phyloP scores from a whole-genome alignment of 768 basidiomycete species.

The Pleurotus djamor region DNA sequence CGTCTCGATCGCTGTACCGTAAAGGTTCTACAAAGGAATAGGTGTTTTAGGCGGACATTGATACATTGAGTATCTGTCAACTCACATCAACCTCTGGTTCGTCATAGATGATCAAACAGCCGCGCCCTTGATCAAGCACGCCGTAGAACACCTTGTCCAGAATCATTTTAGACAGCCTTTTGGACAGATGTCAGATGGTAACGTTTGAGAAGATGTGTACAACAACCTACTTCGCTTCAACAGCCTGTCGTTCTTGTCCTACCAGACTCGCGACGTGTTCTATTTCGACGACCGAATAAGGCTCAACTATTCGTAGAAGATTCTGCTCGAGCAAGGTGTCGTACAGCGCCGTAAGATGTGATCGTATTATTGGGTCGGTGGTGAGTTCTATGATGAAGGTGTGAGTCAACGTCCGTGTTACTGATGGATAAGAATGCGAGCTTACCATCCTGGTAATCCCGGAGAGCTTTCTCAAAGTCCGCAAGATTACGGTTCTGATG shows the following conservation, averaged over 20 bases:
- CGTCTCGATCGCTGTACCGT: constrained; percentile 87
- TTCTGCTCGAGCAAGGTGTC: constrained; percentile 97
- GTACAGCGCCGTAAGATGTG: constrained; percentile 91
- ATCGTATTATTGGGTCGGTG: constrained; percentile 93
- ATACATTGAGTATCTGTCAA: constrained; percentile 13
- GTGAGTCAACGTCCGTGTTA: too few species aligned
- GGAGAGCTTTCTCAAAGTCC: constrained; percentile 84
- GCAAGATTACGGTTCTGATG: constrained; percentile 88
- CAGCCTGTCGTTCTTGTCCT: constrained; percentile 82
- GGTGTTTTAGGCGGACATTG: not conserved
- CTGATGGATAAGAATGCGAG: too few species aligned
- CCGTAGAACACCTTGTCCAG: constrained; percentile 92
- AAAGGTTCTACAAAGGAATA: constrained; percentile 60
- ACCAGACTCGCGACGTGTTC: constrained; percentile 86
- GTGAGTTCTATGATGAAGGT: too few species aligned
- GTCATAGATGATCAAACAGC: constrained; percentile 90
- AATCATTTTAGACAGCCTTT: constrained; percentile 96
- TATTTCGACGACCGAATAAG: constrained; percentile 91
- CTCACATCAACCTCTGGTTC: constrained; percentile 82
- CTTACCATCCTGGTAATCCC: constrained; percentile 79
- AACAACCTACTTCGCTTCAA: constrained; percentile 81
- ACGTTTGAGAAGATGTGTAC: not conserved
- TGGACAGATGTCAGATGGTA: not conserved
- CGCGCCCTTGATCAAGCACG: constrained; percentile 94
- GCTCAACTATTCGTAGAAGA: constrained; percentile 91